A percentile compares a stretch with the other conserved stretches of the same genome.
phyloP scores from a whole-genome alignment of 208 protist species.

The Crithidia sp. region DNA sequence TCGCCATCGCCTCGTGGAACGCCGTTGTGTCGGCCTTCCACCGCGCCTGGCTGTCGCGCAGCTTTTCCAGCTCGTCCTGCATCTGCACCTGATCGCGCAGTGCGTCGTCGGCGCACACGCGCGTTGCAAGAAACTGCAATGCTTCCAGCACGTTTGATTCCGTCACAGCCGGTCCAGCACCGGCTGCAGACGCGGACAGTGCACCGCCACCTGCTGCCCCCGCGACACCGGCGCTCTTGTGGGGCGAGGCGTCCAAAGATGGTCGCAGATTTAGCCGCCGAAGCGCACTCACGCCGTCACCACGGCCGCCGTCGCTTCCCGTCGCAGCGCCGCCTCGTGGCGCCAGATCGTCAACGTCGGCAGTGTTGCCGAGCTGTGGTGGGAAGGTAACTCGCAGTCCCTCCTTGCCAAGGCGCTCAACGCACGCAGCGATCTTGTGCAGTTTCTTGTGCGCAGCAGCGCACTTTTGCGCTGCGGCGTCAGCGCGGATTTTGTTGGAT shows the following conservation, averaged over 20 bases:
- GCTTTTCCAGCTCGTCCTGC: constrained; percentile 39
- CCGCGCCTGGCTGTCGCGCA: constrained; percentile 35
- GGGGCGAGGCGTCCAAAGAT: not conserved
- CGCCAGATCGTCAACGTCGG: not conserved
- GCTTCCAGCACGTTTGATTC: constrained; percentile 64
- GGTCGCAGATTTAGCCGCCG: constrained; percentile 35
- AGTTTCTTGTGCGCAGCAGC: constrained; percentile 28
- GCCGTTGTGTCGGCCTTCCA: constrained; percentile 57
- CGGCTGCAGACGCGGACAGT: not conserved
- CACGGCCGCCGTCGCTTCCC: constrained; percentile 8
- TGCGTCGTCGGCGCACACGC: constrained; percentile 35
- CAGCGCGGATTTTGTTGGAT: constrained; percentile 50
- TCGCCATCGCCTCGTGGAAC: constrained; percentile 65
- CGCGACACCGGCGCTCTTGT: not conserved
- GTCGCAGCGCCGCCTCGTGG: not conserved
- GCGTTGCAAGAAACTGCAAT: constrained; percentile 47
- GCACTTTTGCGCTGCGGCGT: constrained; percentile 48
- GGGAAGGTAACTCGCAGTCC: constrained; percentile 24
- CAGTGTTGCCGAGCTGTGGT: not conserved
- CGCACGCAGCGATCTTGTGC: constrained; percentile 35
- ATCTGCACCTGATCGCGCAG: constrained; percentile 36
- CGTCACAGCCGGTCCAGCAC: constrained; percentile 29
- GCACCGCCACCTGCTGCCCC: not conserved
- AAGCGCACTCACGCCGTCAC: constrained; percentile 25
- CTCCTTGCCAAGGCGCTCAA: constrained; percentile 26